Base-by-base conservation (phyloP, 2,329 filamentous ascomycete genomes). In the Aspergillus intermedius region DNA sequence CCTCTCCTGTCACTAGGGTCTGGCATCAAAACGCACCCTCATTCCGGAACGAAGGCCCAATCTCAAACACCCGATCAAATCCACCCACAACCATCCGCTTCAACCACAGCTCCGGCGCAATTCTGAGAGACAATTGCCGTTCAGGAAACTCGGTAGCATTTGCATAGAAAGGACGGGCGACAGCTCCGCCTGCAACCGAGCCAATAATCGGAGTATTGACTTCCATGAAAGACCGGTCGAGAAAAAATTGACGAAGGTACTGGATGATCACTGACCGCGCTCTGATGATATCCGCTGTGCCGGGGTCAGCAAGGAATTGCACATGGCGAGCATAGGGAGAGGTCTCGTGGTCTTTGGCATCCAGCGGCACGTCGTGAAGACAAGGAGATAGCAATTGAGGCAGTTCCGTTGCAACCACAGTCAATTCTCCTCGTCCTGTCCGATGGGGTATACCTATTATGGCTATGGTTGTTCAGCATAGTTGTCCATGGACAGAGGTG, bases 61-160 rank as follows among this genome's bases (percentile, higher is more conserved):
- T 91, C 70, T 98, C 93, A 62, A 94, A 98, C 22, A 98, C 83
- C 53, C 78, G 83, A 59, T 94, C 87, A 52, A 97, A 83, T 2
- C 91, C 91, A 44, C 91, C 91, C 15, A 97, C 80, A 1, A 97
- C 82, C 42, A 98, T 76, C 7, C 93, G 81, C 74, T 98, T 98
- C 39, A 98, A 79, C 85, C 90, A 97, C 32, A 98, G 74, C 70
- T 98, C 93, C 0, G 93, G 93, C 3, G 93, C 93, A 59, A 98
- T 91, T 44, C 93, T 81, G 30, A 98, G 76, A 19, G 87, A 81
- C 32, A 98, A 74, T 47, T 82, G 77, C 50, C 81, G 84, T 37
- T 84, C 79, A 2, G 82, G 76, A 51, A 95, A 84, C 62, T 91
- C 88, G 0, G 86, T 88, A 7, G 89, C 84, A 41, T 76, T 72